Evolutionary conservation across 140 eudicot species (phyloP).

Genomic region (Bidens hawaiensis): DNA sequence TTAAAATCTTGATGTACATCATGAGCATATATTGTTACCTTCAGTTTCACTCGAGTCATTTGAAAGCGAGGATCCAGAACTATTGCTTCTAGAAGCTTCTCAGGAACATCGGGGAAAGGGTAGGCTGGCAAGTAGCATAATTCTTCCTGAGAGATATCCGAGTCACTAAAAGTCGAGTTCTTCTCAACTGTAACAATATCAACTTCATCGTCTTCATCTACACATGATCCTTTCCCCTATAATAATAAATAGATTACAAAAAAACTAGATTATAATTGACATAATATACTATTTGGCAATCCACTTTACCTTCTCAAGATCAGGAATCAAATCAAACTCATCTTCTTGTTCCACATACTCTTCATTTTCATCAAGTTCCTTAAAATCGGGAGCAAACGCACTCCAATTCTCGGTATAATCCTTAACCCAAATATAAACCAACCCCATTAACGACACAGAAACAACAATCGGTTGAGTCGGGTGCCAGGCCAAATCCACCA

Average conservation of each 20-base stretch:
- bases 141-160: constrained; percentile 82
- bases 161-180: constrained; percentile 77
- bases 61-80: constrained; percentile 56
- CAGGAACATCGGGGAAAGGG: constrained; percentile 65
- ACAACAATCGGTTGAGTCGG: constrained; percentile 75
- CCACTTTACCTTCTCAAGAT: constrained; percentile 50
- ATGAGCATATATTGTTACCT: constrained; percentile 10
- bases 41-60: constrained; percentile 9
- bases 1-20: neutral
- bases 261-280: too few relatives aligned
- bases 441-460: constrained; percentile 75
- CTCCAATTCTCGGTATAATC: constrained; percentile 90
- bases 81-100: constrained; percentile 54
- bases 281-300: neutral
- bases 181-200: constrained; percentile 67
- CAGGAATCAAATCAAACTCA: constrained; percentile 80
- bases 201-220: constrained; percentile 77
- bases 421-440: constrained; percentile 84
- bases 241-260: neutral
- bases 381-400: constrained; percentile 86
- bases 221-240: constrained; percentile 59
- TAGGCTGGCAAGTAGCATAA: constrained; percentile 69
- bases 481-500: constrained; percentile 92
- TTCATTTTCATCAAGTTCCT: constrained; percentile 87
- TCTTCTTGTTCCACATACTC: constrained; percentile 94